Base-by-base conservation (phyloP, 257 asterid species). In the Przewalskia tangutica region DNA sequence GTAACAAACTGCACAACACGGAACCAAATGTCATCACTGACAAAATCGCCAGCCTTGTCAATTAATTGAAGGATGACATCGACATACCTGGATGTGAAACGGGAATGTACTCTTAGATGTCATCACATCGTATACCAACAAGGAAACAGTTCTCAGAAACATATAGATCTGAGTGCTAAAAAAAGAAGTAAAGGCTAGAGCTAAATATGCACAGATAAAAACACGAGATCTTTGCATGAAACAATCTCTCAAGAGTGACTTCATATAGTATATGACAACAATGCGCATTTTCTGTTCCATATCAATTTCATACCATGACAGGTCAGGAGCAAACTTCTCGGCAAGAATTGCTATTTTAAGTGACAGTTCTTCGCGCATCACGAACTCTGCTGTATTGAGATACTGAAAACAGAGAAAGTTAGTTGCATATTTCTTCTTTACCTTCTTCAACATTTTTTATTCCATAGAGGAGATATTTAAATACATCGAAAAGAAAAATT, bases 41-140 rank as follows among this genome's bases (percentile, higher is more conserved):
- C 98, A 65, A 95, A 95, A 85, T 95, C 98, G 82, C 98, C 98
- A 5, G 98, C 98, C 91, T 95, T 95, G 91, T 95, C 98, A 88
- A 95, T 95, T 90, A 95, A 87, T 90, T 95, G 98, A 87, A 95
- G 98, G 88, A 95, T 93, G 84, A 95, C 98, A 87, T 95, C 98
- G 64, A 95, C 98, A 84, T 95, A 95, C 98, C 98, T 95, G 87
- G 84, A 89, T 70, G 79, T 65, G 50, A 80, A 80, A 73, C 70
- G 48, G 18, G 80, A 50, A 32, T 23, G 23, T 23, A 71, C 78
- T 50, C 62, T 23, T 50, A 75, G 79, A 75, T 75, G 16, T 27
- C 44, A 75, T 50, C 80, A 75, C 80, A 75, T 5, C 46, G 1
- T 75, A 75, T 53, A 75, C 23, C 46, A 75, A 50, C 62, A 48